Percentiles rank a stretch among this genome's conserved stretches.
Conservation (phyloP, 1,284 basidiomycete species). For the Ceratobasidium papillatum region DNA sequence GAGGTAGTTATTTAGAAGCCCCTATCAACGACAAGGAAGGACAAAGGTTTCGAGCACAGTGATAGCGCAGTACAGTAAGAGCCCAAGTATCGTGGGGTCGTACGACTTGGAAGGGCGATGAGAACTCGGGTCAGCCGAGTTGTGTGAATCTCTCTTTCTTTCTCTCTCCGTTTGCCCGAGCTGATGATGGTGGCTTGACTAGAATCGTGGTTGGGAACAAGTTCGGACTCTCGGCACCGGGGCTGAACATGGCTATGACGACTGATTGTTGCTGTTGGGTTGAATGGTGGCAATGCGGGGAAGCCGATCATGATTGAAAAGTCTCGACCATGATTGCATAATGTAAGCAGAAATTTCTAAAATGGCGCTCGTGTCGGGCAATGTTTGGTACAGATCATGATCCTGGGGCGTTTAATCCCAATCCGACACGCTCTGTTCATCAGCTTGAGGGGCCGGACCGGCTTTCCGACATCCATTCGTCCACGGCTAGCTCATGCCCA, state of each 20-base stretch:
- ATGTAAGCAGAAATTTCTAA: background rate
- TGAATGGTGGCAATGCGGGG: background rate
- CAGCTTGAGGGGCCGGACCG: too few species aligned
- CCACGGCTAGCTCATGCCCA: too few species aligned
- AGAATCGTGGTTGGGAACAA: background rate
- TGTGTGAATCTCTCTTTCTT: background rate
- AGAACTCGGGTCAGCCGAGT: conserved; percentile 8
- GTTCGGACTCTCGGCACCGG: background rate
- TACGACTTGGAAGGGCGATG: conserved; percentile 4
- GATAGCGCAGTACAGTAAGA: background rate
- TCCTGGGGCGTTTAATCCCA: too few species aligned
- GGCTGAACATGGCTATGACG: background rate
- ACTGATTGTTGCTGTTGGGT: background rate
- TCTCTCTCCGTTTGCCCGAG: too few species aligned
- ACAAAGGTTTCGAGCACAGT: background rate
- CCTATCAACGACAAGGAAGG: background rate
- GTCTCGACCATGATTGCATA: background rate
- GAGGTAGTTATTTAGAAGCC: background rate
- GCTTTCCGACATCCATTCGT: too few species aligned
- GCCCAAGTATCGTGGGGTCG: background rate
- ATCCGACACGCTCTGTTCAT: background rate
- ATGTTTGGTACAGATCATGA: conserved; percentile 1
- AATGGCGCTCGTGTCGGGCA: background rate
- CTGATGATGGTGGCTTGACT: background rate
- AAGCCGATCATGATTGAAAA: background rate